phyloP scores from a whole-genome alignment of 2,329 filamentous ascomycete genomes.

The Biscogniauxia sp. region DNA sequence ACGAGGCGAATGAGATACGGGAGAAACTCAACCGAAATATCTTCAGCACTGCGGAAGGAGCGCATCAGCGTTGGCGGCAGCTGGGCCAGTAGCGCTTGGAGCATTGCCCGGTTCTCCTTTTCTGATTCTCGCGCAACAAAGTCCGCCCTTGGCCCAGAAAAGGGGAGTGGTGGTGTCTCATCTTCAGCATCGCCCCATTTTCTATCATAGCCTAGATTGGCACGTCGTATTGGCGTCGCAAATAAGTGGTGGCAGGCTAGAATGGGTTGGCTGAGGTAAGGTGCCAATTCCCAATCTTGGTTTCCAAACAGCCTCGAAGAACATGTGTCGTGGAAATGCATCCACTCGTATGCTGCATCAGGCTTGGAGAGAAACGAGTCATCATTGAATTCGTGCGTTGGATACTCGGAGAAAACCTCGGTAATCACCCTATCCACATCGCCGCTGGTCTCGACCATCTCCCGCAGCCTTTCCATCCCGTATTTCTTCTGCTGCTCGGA shows the following conservation, averaged over 20 bases:
- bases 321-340: slow-evolving; percentile 86
- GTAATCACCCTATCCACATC: slow-evolving; percentile 76
- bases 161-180: slow-evolving; percentile 61
- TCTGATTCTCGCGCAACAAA: slow-evolving; percentile 77
- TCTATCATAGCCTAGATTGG: slow-evolving; percentile 41
- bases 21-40: slow-evolving; percentile 76
- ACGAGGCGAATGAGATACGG: slow-evolving; percentile 83
- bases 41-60: slow-evolving; percentile 74
- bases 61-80: slow-evolving; percentile 71
- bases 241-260: slow-evolving; percentile 92
- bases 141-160: slow-evolving; percentile 78
- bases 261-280: slow-evolving; percentile 82
- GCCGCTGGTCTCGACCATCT: slow-evolving; percentile 77
- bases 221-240: slow-evolving; percentile 63
- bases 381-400: slow-evolving; percentile 86
- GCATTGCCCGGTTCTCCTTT: slow-evolving; percentile 72
- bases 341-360: slow-evolving; percentile 78
- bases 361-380: slow-evolving; percentile 90
- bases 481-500: slow-evolving; percentile 70
- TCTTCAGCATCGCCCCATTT: slow-evolving; percentile 49
- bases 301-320: slow-evolving; percentile 75
- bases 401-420: slow-evolving; percentile 84
- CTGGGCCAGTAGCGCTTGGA: slow-evolving; percentile 70
- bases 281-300: slow-evolving; percentile 89
- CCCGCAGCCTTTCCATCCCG: slow-evolving; percentile 67